phyloP scores from a whole-genome alignment of 208 protist genomes.

The Naegleria gruberi region DNA sequence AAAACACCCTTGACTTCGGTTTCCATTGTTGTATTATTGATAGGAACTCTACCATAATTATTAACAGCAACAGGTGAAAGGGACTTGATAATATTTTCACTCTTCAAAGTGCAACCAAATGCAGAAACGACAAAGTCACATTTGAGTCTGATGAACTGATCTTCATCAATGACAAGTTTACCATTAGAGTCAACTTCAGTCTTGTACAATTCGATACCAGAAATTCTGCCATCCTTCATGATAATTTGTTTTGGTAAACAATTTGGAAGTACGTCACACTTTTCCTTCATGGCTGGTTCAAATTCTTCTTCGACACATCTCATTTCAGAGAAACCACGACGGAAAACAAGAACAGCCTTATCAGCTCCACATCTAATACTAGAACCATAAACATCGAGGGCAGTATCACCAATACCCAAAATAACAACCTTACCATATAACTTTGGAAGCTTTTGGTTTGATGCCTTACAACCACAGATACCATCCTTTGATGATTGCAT shows the following conservation, averaged over 20 bases:
- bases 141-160: slow-evolving; percentile 60
- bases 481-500: slow-evolving; percentile 53
- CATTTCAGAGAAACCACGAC: slow-evolving; percentile 63
- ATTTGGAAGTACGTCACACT: slow-evolving; percentile 66
- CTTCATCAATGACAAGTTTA: slow-evolving; percentile 51
- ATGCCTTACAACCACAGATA: slow-evolving; percentile 52
- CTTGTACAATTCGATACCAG: slow-evolving; percentile 57
- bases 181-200: slow-evolving; percentile 58
- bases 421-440: slow-evolving; percentile 68
- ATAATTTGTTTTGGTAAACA: slow-evolving; percentile 50
- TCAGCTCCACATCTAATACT: slow-evolving; percentile 58
- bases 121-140: slow-evolving; percentile 70
- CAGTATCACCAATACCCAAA: slow-evolving; percentile 76
- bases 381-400: slow-evolving; percentile 67
- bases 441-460: slow-evolving; percentile 38
- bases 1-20: slow-evolving; percentile 45
- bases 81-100: slow-evolving; percentile 29
- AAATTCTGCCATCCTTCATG: slow-evolving; percentile 44
- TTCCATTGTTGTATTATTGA: slow-evolving; percentile 42
- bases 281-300: slow-evolving; percentile 54
- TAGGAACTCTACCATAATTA: slow-evolving; percentile 46
- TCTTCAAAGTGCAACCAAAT: slow-evolving; percentile 49
- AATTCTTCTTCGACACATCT: slow-evolving; percentile 51
- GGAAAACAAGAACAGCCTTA: slow-evolving; percentile 59
- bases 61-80: slow-evolving; percentile 44